Conservation (phyloP, 2,329 filamentous ascomycete species). For the Colletotrichum phormii region DNA sequence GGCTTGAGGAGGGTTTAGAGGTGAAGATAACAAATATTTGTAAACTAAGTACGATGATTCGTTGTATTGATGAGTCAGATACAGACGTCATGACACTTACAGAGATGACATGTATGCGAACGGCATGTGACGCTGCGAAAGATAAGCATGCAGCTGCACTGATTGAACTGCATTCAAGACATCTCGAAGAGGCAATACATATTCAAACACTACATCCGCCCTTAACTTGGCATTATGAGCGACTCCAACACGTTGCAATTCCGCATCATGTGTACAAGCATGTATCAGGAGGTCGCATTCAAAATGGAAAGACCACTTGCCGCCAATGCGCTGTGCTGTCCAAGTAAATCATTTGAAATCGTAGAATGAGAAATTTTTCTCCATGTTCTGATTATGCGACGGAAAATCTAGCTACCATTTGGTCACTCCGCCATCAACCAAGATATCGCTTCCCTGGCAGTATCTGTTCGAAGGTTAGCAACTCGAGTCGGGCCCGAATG, state of each 20-base stretch:
- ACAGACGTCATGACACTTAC: not conserved
- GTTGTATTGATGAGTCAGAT: not conserved
- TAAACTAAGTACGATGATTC: not conserved
- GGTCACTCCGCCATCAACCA: constrained; percentile 57
- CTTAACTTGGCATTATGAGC: not conserved
- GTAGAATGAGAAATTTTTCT: no score
- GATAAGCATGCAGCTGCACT: not conserved
- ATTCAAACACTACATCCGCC: not conserved
- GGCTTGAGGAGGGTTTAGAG: no score
- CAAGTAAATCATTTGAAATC: no score
- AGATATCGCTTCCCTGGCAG: constrained; percentile 56
- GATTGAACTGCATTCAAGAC: not conserved
- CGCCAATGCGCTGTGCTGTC: no score
- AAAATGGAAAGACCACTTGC: no score
- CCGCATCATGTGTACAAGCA: not conserved
- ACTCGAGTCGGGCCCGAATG: not conserved
- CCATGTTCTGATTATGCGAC: not conserved
- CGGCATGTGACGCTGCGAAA: not conserved
- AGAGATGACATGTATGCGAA: not conserved
- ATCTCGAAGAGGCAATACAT: not conserved
- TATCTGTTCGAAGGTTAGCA: constrained; percentile 38
- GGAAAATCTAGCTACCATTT: constrained; percentile 46
- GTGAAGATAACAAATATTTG: not conserved
- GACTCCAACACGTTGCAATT: not conserved
- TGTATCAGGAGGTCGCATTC: no score